These are phyloP conservation scores for Limtongozyma cylindracea DNA, from an alignment of 805 yeast genomes.

Conservation along the genomic window DNA sequence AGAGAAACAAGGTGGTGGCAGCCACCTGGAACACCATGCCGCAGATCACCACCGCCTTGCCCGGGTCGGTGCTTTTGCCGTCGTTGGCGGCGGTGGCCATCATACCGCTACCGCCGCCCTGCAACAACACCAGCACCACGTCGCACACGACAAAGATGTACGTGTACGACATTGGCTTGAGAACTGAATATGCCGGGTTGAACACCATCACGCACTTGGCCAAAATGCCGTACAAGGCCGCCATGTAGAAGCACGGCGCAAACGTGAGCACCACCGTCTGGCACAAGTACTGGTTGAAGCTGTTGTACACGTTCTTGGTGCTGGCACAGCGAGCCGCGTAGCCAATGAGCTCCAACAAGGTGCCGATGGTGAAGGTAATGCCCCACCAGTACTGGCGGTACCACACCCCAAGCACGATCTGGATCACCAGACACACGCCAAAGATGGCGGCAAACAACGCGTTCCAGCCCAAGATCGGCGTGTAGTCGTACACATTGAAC, in stretches of 20 bases:
- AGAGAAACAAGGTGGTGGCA: slow-evolving; percentile 1
- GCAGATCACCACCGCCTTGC: slow-evolving; percentile 1
- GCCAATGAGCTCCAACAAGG: slow-evolving; percentile 1
- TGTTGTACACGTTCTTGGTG: slow-evolving; percentile 2
- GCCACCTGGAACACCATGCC: slow-evolving; percentile 1
- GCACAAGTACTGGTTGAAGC: slow-evolving; percentile 5
- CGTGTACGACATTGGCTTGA: slow-evolving; percentile 2
- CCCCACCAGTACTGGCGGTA: too few relatives aligned
- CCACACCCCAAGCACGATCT: too few relatives aligned
- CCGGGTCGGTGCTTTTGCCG: slow-evolving; percentile 5
- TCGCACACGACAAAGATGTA: slow-evolving; percentile 2
- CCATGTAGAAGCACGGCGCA: slow-evolving; percentile 3
- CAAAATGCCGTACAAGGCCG: slow-evolving; percentile 2
- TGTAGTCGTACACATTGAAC: too few relatives aligned
- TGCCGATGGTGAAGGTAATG: slow-evolving; percentile 1
- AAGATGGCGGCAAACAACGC: too few relatives aligned
- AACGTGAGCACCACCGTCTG: slow-evolving; percentile 2
- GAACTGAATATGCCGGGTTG: slow-evolving; percentile 1
- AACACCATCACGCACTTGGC: slow-evolving; percentile 1
- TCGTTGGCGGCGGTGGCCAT: slow-evolving; percentile 9
- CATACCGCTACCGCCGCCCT: not conserved
- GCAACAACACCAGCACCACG: slow-evolving; percentile 1
- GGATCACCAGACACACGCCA: too few relatives aligned
- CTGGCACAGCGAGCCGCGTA: slow-evolving; percentile 1
- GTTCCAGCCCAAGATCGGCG: too few relatives aligned